Evolutionary conservation across 768 basidiomycete genomes (phyloP), one percentile per base, ranked within the genome.

Genomic region (Dioszegia aurantiaca): DNA sequence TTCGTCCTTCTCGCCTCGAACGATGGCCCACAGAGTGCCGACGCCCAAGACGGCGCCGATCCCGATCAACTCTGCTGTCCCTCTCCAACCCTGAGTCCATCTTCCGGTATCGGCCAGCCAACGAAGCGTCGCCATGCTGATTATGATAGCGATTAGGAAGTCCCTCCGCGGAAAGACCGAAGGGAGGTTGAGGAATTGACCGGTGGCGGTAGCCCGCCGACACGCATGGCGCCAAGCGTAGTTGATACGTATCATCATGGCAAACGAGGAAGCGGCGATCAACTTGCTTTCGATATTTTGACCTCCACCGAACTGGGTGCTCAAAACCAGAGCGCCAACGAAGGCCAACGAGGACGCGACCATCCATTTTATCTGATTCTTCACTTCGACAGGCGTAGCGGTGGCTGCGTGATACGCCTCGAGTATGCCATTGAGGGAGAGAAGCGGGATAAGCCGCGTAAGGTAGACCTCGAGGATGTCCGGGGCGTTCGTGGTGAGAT

Each of bases 361-460:
- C 86, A 98, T 88, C 84, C 86, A 89, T 42, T 83, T 83, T 41
- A 64, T 67, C 74, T 94, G 91, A 6, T 70, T 73, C 44, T 79
- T 83, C 10, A 99, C 77, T 73, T 92, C 86, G 1, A 75, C 65
- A 0, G 86, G 80, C 1, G 81, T 80, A 1, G 90, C 88, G 1
- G 86, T 85, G 55, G 89, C 87, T 2, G 88, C 84, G 64, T 94
- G 81, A 75, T 95, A 93, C 0, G 93, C 90, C 72, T 99, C 95
- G 17, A 94, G 78, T 0, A 89, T 83, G 1, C 95, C 95, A 70
- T 99, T 99, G 63, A 90, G 78, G 4, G 88, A 88, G 68, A 99
- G 82, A 21, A 88, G 82, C 0, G 95, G 95, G 63, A 98, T 86
- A 66, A 93, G 94, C 80, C 83, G 87, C 4, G 56, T 68, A 23